A percentile compares a stretch with the other conserved stretches of the same genome.
Conservation (phyloP, 495 filamentous ascomycete genomes). For the Hypoxylon lienhwacheense region DNA sequence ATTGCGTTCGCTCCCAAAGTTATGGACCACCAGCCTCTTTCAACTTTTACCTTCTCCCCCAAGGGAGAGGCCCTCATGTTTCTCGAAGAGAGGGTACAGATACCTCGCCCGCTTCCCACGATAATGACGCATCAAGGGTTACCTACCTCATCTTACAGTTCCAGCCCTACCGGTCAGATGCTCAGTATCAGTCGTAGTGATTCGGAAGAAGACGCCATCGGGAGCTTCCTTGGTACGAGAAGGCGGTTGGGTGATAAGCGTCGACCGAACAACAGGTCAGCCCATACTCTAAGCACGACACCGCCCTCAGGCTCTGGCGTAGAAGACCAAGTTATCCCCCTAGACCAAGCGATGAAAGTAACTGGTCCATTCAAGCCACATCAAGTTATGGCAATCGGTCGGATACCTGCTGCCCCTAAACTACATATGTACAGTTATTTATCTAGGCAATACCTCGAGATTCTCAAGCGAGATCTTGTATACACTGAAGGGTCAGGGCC, state of each 20-base stretch:
- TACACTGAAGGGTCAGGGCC: slow-evolving; percentile 29
- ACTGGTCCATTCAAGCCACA: slow-evolving; percentile 56
- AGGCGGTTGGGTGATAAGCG: slow-evolving; percentile 44
- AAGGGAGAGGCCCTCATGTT: slow-evolving; percentile 62
- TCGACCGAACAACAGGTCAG: slow-evolving; percentile 44
- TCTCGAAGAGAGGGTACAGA: slow-evolving; percentile 50
- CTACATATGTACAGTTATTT: slow-evolving; percentile 60
- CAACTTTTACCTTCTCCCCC: slow-evolving; percentile 63
- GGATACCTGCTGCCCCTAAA: slow-evolving; percentile 58
- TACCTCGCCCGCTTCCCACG: slow-evolving; percentile 44
- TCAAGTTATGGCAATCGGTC: slow-evolving; percentile 65
- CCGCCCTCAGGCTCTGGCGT: slow-evolving; percentile 57
- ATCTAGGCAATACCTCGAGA: slow-evolving; percentile 59
- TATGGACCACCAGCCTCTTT: slow-evolving; percentile 69
- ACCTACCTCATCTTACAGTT: slow-evolving; percentile 44
- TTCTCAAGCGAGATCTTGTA: slow-evolving; percentile 46
- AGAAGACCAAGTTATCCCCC: slow-evolving; percentile 54
- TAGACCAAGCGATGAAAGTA: slow-evolving; percentile 64
- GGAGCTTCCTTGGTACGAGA: slow-evolving; percentile 59
- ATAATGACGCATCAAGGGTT: slow-evolving; percentile 35
- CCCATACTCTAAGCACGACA: slow-evolving; percentile 54
- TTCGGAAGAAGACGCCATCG: slow-evolving; percentile 66
- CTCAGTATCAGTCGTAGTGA: slow-evolving; percentile 64
- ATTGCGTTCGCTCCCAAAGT: slow-evolving; percentile 77
- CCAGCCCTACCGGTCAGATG: slow-evolving; percentile 47